Conservation (phyloP, 306 rosid species). For the Sophora flavescens region DNA sequence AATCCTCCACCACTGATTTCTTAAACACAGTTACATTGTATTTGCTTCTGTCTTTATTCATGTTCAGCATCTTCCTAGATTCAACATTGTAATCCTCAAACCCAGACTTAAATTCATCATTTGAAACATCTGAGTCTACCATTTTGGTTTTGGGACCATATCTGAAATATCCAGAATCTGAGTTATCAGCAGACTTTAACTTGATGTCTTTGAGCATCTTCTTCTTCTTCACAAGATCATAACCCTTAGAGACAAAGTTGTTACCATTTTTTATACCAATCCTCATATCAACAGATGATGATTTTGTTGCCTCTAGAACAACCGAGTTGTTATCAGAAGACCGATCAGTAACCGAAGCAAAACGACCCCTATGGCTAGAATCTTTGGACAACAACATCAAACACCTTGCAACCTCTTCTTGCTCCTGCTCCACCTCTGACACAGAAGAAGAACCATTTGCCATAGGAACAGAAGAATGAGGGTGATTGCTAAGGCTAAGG, state of each 20-base stretch:
- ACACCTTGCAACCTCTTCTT: conserved; percentile 73
- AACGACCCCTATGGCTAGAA: conserved; percentile 52
- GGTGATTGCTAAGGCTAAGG: conserved; percentile 48
- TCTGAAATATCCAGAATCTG: conserved; percentile 61
- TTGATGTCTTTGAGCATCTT: conserved; percentile 49
- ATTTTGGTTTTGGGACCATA: conserved; percentile 57
- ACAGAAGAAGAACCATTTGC: conserved; percentile 50
- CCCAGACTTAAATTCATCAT: conserved; percentile 51
- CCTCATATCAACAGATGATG: conserved; percentile 49
- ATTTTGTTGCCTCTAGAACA: conserved; percentile 62
- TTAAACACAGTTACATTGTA: conserved; percentile 48
- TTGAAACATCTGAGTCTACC: conserved; percentile 60
- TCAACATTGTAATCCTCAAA: conserved; percentile 45
- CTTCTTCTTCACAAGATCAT: conserved; percentile 48
- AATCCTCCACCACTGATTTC: conserved; percentile 50
- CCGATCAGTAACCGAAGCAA: conserved; percentile 53
- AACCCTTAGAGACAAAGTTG: conserved; percentile 37
- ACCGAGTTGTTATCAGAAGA: conserved; percentile 75
- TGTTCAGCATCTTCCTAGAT: conserved; percentile 30
- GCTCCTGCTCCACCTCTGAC: conserved; percentile 68
- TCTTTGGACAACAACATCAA: conserved; percentile 82
- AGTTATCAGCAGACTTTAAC: conserved; percentile 57
- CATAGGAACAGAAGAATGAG: conserved; percentile 44
- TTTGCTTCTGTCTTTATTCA: conserved; percentile 38
- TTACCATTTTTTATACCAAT: conserved; percentile 43